These are phyloP conservation scores for Aureobasidium subglaciale DNA, from an alignment of 2,329 filamentous ascomycete species.

Conservation along the genomic window DNA sequence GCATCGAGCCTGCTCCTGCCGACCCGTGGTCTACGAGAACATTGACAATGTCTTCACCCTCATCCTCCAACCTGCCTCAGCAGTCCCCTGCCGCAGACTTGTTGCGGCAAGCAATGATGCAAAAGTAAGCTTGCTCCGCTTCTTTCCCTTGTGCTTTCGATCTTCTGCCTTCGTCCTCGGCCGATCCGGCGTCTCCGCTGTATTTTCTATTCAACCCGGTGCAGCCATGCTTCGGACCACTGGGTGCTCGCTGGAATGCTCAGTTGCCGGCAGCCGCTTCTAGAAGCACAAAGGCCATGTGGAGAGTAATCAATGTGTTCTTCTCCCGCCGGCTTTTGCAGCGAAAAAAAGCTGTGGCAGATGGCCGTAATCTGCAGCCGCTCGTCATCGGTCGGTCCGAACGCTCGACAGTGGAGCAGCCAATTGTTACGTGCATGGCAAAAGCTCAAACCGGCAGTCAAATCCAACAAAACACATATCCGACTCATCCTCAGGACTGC, in stretches of 20 bases:
- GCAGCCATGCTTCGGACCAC: slow-evolving; percentile 2
- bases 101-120: slow-evolving; percentile 51
- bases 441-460: slow-evolving; percentile 2
- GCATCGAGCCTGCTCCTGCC: slow-evolving; percentile 20
- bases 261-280: not conserved
- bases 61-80: slow-evolving; percentile 37
- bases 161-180: slow-evolving; percentile 5
- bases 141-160: slow-evolving; percentile 15
- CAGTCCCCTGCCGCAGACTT: slow-evolving; percentile 46
- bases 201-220: not conserved
- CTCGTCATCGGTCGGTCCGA: slow-evolving; percentile 13
- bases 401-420: not conserved
- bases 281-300: slow-evolving; percentile 2
- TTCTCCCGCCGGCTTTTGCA: not conserved
- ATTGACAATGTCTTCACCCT: slow-evolving; percentile 20
- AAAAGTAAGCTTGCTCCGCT: slow-evolving; percentile 44
- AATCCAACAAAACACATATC: slow-evolving; percentile 8
- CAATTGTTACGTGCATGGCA: too few species aligned
- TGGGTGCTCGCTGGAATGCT: not conserved
- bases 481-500: not conserved
- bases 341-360: slow-evolving; percentile 13
- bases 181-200: slow-evolving; percentile 3
- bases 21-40: slow-evolving; percentile 23
- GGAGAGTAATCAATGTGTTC: not conserved
- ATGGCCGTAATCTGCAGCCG: too few species aligned